These are phyloP conservation scores for Tylopilus rubrobrunneus DNA, from an alignment of 768 basidiomycete species.

Conservation along the genomic window DNA sequence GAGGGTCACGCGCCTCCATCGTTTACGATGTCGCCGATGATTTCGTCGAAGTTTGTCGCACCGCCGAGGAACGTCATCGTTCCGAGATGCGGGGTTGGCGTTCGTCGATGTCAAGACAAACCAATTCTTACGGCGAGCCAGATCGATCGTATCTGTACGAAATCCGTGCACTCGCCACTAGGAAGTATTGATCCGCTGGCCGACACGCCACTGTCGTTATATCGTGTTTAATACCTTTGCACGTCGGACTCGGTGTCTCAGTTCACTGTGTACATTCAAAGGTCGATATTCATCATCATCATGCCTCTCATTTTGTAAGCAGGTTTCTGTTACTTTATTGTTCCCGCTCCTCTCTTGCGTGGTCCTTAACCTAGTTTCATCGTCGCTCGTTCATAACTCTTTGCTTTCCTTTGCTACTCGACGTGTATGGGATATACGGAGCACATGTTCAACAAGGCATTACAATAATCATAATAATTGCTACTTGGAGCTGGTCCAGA, in stretches of 20 bases:
- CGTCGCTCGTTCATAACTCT: constrained; percentile 20
- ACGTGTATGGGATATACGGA: constrained; percentile 37
- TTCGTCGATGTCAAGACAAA: constrained; percentile 22
- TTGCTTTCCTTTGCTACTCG: constrained; percentile 21
- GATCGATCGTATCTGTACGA: constrained; percentile 72
- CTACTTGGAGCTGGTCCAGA: neutral
- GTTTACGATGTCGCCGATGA: constrained; percentile 73
- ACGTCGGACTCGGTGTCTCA: constrained; percentile 17
- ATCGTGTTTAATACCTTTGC: constrained; percentile 16
- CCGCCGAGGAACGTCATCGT: constrained; percentile 80
- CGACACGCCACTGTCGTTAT: constrained; percentile 2
- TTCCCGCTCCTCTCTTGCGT: constrained; percentile 24
- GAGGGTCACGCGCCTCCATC: constrained; percentile 76
- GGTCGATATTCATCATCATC: constrained; percentile 9
- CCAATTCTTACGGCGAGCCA: constrained; percentile 32
- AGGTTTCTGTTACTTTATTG: constrained; percentile 25
- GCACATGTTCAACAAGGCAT: constrained; percentile 30
- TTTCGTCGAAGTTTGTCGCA: constrained; percentile 66
- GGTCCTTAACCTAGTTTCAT: constrained; percentile 26
- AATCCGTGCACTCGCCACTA: constrained; percentile 82
- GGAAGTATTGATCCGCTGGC: constrained; percentile 55
- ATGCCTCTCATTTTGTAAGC: constrained; percentile 28
- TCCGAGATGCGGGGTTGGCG: constrained; percentile 83
- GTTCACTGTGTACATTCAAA: constrained; percentile 20
- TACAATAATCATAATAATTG: constrained; percentile 22